phyloP scores from a whole-genome alignment of 2,329 filamentous ascomycete species.

The Lojkania enalia region DNA sequence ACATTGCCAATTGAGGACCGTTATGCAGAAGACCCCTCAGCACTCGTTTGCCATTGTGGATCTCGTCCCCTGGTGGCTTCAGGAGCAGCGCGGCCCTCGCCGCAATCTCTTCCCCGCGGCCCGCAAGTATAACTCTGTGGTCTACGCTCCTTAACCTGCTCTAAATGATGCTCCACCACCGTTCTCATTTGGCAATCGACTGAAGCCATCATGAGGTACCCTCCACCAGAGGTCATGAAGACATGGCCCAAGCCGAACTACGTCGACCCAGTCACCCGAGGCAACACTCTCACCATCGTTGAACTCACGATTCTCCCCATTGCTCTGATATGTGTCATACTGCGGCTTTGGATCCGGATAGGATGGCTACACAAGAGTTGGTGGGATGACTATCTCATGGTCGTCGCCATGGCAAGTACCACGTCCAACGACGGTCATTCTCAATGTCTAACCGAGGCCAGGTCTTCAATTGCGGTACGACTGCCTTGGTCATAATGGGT shows the following conservation, averaged over 20 bases:
- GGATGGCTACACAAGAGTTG: constrained; percentile 43
- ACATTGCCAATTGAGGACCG: neutral
- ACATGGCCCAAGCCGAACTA: constrained; percentile 51
- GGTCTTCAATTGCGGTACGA: constrained; percentile 39
- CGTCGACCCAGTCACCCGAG: constrained; percentile 47
- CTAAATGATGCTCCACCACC: constrained; percentile 5
- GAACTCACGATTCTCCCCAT: constrained; percentile 43
- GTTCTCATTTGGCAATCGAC: constrained; percentile 7
- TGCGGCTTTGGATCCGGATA: constrained; percentile 42
- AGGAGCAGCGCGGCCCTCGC: constrained; percentile 1
- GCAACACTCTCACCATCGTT: constrained; percentile 47
- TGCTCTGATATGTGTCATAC: constrained; percentile 40
- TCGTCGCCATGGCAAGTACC: constrained; percentile 39
- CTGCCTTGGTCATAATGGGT: constrained; percentile 36
- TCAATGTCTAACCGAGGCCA: constrained; percentile 14
- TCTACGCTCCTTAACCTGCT: neutral
- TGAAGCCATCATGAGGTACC: constrained; percentile 33
- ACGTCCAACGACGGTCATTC: constrained; percentile 6
- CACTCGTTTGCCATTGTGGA: constrained; percentile 12
- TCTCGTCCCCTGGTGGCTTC: neutral
- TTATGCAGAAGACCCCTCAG: neutral
- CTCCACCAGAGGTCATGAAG: constrained; percentile 39
- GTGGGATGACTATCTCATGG: constrained; percentile 46
- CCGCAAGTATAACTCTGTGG: constrained; percentile 2
- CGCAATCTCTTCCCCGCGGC: constrained; percentile 1